phyloP scores from a whole-genome alignment of 148 eudicot species.

The Chenopodium formosanum region DNA sequence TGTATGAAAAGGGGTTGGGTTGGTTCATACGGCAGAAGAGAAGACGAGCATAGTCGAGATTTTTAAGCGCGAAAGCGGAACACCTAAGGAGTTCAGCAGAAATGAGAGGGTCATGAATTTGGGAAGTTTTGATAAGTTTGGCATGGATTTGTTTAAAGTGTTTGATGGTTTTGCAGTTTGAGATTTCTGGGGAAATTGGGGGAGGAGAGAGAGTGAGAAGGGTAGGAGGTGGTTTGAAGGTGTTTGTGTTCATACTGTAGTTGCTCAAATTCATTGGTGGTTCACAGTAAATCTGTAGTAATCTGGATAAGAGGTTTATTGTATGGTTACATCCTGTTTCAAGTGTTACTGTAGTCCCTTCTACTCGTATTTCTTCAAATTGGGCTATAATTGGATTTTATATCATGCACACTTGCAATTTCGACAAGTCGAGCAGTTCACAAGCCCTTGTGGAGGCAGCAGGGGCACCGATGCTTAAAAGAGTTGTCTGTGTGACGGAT shows the following conservation, averaged over 20 bases:
- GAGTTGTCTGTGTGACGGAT: too few species aligned
- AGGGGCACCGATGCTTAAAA: too few species aligned
- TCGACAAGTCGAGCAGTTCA: too few species aligned
- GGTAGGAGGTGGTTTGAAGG: neutral
- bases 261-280: neutral
- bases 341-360: too few species aligned
- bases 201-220: neutral
- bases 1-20: constrained; percentile 50
- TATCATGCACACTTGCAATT: too few species aligned
- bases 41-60: constrained; percentile 35
- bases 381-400: neutral
- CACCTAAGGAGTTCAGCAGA: constrained; percentile 45
- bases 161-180: constrained; percentile 41
- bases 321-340: too few species aligned
- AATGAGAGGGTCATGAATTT: constrained; percentile 52
- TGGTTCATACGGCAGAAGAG: constrained; percentile 30
- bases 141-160: constrained; percentile 52
- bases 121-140: constrained; percentile 57
- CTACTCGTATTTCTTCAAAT: too few species aligned
- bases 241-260: constrained; percentile 12
- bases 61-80: constrained; percentile 38
- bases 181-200: constrained; percentile 32
- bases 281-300: neutral
- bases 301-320: neutral
- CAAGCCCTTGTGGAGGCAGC: too few species aligned